Evolutionary conservation across 2,329 filamentous ascomycete species (phyloP).

Genomic region (Myotisia sp.): DNA sequence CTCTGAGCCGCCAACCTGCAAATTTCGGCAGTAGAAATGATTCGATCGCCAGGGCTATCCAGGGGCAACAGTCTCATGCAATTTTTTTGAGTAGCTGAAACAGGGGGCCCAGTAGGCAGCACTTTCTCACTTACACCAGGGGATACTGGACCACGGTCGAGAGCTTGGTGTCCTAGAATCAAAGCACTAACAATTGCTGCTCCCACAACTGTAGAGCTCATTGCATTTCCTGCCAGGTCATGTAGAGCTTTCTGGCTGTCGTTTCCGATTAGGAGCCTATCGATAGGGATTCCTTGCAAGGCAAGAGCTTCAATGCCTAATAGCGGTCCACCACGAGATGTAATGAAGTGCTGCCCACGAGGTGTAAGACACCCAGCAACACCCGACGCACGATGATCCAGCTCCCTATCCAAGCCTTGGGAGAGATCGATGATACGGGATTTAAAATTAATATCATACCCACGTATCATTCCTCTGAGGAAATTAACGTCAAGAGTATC

Average conservation of each 20-base stretch:
- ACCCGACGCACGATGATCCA: conserved; percentile 37
- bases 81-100: conserved; percentile 7
- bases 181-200: conserved; percentile 47
- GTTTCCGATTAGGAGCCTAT: conserved; percentile 47
- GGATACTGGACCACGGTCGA: conserved; percentile 13
- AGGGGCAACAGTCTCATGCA: conserved; percentile 12
- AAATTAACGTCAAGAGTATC: conserved; percentile 53
- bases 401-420: conserved; percentile 55
- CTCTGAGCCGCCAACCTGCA: conserved; percentile 20
- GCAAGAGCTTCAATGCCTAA: conserved; percentile 48
- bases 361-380: conserved; percentile 56
- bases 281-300: conserved; percentile 54
- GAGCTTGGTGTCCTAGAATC: conserved; percentile 26
- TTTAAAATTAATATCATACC: conserved; percentile 46
- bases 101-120: background rate
- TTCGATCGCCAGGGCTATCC: conserved; percentile 4
- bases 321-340: conserved; percentile 46
- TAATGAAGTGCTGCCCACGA: conserved; percentile 45
- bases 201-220: conserved; percentile 60
- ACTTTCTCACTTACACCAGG: background rate
- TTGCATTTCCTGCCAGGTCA: conserved; percentile 65
- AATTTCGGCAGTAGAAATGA: conserved; percentile 13
- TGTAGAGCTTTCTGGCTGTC: conserved; percentile 50
- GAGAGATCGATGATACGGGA: conserved; percentile 47
- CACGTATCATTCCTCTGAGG: conserved; percentile 35